These are phyloP conservation scores for Fusarium equiseti DNA, from an alignment of 2,329 filamentous ascomycete genomes.

Conservation along the genomic window DNA sequence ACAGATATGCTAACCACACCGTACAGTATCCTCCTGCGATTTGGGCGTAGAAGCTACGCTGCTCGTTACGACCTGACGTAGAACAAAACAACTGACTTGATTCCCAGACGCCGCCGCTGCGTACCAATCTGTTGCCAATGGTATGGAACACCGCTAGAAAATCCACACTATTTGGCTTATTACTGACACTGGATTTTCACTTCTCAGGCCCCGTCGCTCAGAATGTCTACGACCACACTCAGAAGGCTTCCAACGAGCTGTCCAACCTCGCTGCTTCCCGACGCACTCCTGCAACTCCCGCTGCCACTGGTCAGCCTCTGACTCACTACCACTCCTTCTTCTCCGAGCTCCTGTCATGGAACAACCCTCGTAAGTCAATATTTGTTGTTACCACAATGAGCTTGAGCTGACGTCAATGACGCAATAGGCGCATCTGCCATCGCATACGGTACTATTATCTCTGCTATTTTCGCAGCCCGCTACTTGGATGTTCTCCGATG, in stretches of 20 bases:
- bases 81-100: slow-evolving; percentile 49
- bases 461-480: slow-evolving; percentile 71
- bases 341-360: slow-evolving; percentile 75
- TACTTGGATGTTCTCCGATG: slow-evolving; percentile 76
- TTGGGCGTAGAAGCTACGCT: slow-evolving; percentile 11
- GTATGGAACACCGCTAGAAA: slow-evolving; percentile 50
- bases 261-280: slow-evolving; percentile 69
- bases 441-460: slow-evolving; percentile 69
- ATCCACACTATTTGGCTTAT: slow-evolving; percentile 3
- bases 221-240: slow-evolving; percentile 67
- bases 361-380: slow-evolving; percentile 70
- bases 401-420: slow-evolving; percentile 31
- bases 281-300: slow-evolving; percentile 64
- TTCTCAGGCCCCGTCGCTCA: slow-evolving; percentile 67
- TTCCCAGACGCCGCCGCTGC: slow-evolving; percentile 62
- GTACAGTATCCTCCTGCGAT: slow-evolving; percentile 25
- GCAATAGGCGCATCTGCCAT: slow-evolving; percentile 71
- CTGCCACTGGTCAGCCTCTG: slow-evolving; percentile 71
- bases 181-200: slow-evolving; percentile 26
- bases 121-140: slow-evolving; percentile 61
- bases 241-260: slow-evolving; percentile 68
- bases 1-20: slow-evolving; percentile 41
- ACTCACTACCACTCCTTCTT: slow-evolving; percentile 80
- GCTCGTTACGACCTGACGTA: neutral
- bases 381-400: neutral